phyloP scores from a whole-genome alignment of 2,329 filamentous ascomycete genomes.

The Leptographium lundbergii region DNA sequence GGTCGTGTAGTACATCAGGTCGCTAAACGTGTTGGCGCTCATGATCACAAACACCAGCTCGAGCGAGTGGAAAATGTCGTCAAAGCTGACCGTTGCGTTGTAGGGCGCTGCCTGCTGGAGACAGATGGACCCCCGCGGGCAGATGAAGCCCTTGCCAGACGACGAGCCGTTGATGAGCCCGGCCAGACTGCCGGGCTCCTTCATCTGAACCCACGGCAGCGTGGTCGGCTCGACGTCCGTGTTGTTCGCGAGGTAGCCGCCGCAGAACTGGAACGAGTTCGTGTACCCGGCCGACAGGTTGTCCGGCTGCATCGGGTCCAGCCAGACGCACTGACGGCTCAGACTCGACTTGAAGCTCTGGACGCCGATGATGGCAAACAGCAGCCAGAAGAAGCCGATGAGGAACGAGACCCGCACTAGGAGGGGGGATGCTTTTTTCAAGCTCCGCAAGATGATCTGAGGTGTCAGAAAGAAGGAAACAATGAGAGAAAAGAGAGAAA shows the following conservation, averaged over 20 bases:
- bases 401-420: conserved; percentile 89
- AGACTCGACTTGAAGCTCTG: conserved; percentile 89
- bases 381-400: conserved; percentile 92
- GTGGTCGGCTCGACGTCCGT: conserved; percentile 33
- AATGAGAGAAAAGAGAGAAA: background rate
- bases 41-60: conserved; percentile 97
- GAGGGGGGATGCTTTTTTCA: conserved; percentile 89
- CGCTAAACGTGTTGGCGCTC: conserved; percentile 93
- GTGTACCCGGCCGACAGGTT: conserved; percentile 45
- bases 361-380: conserved; percentile 93
- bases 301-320: conserved; percentile 47
- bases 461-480: background rate
- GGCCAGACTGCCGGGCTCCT: conserved; percentile 21
- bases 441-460: conserved; percentile 83
- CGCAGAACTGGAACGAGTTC: conserved; percentile 66
- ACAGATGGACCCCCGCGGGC: conserved; percentile 72
- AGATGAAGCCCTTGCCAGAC: conserved; percentile 72
- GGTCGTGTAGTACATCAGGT: conserved; percentile 86
- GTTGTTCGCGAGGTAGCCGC: conserved; percentile 57
- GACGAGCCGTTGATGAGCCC: conserved; percentile 37
- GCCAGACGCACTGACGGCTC: conserved; percentile 65
- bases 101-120: conserved; percentile 68
- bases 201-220: conserved; percentile 52
- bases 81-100: conserved; percentile 81
- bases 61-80: conserved; percentile 84